A percentile compares a stretch with the other conserved stretches of the same genome.
Evolutionary conservation across 2,329 filamentous ascomycete species (phyloP).

Genomic region (Trichoderma aggressivum): DNA sequence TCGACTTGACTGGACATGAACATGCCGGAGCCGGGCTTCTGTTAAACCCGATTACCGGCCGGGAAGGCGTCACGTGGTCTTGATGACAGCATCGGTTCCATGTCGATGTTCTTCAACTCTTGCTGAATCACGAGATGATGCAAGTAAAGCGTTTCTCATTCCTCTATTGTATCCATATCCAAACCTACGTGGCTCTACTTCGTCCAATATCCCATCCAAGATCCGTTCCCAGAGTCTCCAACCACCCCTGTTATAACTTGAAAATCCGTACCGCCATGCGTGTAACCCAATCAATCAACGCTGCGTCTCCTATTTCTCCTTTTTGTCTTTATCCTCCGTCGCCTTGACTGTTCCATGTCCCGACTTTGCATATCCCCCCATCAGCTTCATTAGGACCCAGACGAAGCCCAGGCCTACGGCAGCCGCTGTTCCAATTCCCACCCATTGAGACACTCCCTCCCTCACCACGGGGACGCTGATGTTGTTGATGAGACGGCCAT

Average conservation of each 20-base stretch:
- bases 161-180: not conserved
- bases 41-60: constrained; percentile 9
- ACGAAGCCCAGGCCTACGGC: constrained; percentile 61
- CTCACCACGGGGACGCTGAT: constrained; percentile 65
- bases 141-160: not conserved
- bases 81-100: not conserved
- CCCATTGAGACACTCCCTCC: constrained; percentile 45
- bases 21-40: not conserved
- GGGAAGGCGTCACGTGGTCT: constrained; percentile 8
- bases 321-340: constrained; percentile 22
- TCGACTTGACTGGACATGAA: not conserved
- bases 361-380: constrained; percentile 18
- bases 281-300: not conserved
- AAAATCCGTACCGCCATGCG: not conserved
- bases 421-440: constrained; percentile 54
- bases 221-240: not conserved
- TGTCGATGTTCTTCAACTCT: not conserved
- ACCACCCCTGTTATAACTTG: not conserved
- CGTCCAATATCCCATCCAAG: not conserved
- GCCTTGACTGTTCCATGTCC: constrained; percentile 8
- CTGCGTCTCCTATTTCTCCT: constrained; percentile 22
- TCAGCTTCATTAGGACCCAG: constrained; percentile 65
- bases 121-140: not conserved
- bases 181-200: not conserved
- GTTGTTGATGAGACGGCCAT: constrained; percentile 46